These are phyloP conservation scores for Acanthamoeba triangularis DNA, from an alignment of 208 protist genomes.

Conservation along the genomic window DNA sequence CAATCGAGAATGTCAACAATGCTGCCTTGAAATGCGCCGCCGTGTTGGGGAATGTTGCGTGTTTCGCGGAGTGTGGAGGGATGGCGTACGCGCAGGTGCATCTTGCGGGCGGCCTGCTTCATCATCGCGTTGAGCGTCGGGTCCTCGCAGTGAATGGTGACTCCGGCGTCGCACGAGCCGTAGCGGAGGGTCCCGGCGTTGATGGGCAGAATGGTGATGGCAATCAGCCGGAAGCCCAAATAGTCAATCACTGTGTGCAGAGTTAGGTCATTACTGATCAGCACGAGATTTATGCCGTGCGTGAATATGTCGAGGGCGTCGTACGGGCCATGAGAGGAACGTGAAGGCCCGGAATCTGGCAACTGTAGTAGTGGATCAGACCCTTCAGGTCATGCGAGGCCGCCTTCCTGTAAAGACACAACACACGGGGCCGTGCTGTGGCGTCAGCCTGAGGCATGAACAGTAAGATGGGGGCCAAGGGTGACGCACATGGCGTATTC, in stretches of 20 bases:
- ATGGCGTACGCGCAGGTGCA: not conserved
- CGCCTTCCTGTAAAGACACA: conserved; percentile 39
- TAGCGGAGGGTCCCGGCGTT: not conserved
- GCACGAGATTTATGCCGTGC: not conserved
- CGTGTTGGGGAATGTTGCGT: not conserved
- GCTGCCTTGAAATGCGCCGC: too few species aligned
- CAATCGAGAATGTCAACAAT: too few species aligned
- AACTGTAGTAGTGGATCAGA: conserved; percentile 46
- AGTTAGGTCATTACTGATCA: too few species aligned
- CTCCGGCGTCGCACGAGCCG: conserved; percentile 26
- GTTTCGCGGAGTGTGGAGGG: too few species aligned
- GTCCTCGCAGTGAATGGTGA: not conserved
- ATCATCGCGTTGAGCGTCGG: not conserved
- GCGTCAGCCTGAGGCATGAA: not conserved
- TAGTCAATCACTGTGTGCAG: conserved; percentile 32
- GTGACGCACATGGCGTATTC: conserved; percentile 24
- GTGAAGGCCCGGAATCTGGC: conserved; percentile 54
- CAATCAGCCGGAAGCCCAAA: conserved; percentile 44
- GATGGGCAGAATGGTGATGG: conserved; percentile 54
- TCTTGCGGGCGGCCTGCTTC: conserved; percentile 34
- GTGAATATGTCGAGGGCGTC: not conserved
- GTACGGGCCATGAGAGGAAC: conserved; percentile 74
- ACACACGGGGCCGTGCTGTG: too few species aligned
- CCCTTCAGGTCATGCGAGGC: conserved; percentile 71
- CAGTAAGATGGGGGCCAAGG: not conserved